Conservation (phyloP, 228 moss, liverwort and hornwort genomes). For the Sphagnum magellanicum region DNA sequence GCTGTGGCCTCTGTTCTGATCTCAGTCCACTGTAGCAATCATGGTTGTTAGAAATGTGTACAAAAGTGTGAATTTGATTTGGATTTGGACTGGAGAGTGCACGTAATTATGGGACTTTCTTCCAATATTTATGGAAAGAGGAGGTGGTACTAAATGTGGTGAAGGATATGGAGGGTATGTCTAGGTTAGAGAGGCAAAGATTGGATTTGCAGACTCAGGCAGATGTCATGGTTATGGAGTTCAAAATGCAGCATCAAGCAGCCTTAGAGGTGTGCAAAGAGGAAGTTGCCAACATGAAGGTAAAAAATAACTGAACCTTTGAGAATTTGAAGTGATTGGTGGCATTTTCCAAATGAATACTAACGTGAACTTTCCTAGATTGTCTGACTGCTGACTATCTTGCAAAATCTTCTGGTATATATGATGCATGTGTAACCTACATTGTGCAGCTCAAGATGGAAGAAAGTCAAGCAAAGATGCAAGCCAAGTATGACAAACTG, state of each 20-base stretch:
- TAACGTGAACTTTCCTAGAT: no score
- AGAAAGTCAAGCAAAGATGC: constrained; percentile 14
- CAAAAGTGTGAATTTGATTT: not conserved
- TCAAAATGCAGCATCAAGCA: constrained; percentile 18
- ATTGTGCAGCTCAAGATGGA: constrained; percentile 11
- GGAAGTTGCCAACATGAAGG: constrained; percentile 8
- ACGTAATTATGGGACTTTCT: not conserved
- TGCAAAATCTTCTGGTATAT: not conserved
- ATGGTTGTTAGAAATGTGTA: not conserved
- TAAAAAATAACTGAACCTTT: constrained; percentile 2
- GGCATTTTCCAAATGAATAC: no score
- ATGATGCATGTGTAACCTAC: not conserved
- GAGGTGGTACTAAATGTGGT: no score
- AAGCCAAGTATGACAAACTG: constrained; percentile 30
- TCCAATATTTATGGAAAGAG: constrained; percentile 1
- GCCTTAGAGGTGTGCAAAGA: constrained; percentile 13
- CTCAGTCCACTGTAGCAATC: not conserved
- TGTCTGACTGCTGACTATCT: not conserved
- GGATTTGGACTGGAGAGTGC: not conserved
- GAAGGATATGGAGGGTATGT: no score
- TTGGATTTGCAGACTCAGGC: constrained; percentile 16
- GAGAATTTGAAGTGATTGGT: no score
- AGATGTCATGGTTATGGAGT: constrained; percentile 18
- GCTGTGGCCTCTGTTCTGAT: no score
- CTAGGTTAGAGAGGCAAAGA: constrained; percentile 23